Conservation (phyloP, 1,284 basidiomycete genomes). For the Cutaneotrichosporon sp. region DNA sequence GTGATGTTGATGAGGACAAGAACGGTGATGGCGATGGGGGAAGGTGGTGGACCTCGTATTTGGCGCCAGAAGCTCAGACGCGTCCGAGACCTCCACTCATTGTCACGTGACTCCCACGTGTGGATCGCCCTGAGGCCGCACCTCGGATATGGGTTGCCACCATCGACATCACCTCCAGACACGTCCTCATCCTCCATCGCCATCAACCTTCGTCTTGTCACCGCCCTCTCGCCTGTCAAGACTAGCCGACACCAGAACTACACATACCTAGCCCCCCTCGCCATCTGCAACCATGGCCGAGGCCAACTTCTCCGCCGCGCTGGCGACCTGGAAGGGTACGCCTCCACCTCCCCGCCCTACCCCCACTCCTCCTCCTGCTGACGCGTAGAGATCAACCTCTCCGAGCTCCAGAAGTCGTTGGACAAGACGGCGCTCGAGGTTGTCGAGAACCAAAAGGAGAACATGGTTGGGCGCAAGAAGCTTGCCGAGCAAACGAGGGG, state of each 20-base stretch:
- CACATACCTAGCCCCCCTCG: not conserved
- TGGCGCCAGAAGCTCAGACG: not conserved
- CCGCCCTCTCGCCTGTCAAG: not conserved
- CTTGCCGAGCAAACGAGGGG: constrained; percentile 92
- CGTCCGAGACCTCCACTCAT: not conserved
- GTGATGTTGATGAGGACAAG: not conserved
- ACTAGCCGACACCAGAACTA: not conserved
- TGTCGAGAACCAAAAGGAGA: constrained; percentile 98
- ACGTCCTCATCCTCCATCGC: not conserved
- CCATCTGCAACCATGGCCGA: constrained; percentile 44
- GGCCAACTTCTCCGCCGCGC: constrained; percentile 74
- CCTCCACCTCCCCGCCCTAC: constrained; percentile 6
- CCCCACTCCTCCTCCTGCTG: not conserved
- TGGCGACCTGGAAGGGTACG: constrained; percentile 83
- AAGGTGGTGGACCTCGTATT: not conserved
- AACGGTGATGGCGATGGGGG: not conserved
- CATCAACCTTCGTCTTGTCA: not conserved
- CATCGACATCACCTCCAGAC: not conserved
- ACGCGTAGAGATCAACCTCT: constrained; percentile 73
- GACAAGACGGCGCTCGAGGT: constrained; percentile 88
- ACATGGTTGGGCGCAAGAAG: constrained; percentile 85
- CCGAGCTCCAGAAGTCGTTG: constrained; percentile 87
- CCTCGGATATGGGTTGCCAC: not conserved
- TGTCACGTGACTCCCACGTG: not conserved
- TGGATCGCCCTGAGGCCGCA: not conserved